Evolutionary conservation across 306 rosid species (phyloP), one percentile per base, ranked within the genome.

Genomic region (Cyamopsis tetragonoloba): DNA sequence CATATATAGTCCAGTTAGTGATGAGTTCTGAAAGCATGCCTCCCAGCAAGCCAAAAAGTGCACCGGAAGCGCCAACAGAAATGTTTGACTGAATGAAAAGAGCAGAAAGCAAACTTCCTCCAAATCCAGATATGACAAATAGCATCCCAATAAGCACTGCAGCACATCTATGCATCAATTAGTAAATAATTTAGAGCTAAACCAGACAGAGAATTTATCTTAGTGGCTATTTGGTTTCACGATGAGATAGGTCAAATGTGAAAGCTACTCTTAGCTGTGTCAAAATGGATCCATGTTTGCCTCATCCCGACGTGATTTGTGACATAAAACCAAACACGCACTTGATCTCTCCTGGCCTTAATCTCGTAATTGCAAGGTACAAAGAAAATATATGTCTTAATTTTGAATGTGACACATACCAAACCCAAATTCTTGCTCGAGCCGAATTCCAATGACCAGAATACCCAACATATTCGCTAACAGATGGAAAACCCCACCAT

Each of bases 21-120:
- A 93, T 84, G 54, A 93, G 97, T 77, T 93, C 98, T 28, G 97
- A 93, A 54, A 93, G 97, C 98, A 93, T 89, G 79, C 80, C 96
- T 69, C 98, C 98, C 8, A 93, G 85, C 68, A 93, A 86, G 34
- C 98, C 98, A 24, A 93, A 93, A 71, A 93, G 91, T 8, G 97
- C 96, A 73, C 98, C 98, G 34, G 98, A 93, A 73, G 98, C 98
- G 78, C 98, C 98, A 14, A 93, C 98, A 19, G 98, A 93, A 62
- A 93, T 85, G 80, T 86, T 93, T 53, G 90, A 39, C 78, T 89
- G 96, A 63, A 89, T 73, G 80, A 93, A 93, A 34, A 93, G 96
- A 7, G 87, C 85, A 70, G 96, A 88, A 62, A 89, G 79, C 84
- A 93, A 38, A 71, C 98, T 93, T 42, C 98, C 98, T 41, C 98